Percentiles rank a stretch among this genome's conserved stretches.
phyloP scores from a whole-genome alignment of 148 eudicot species.

The Rhododendron kiyosumense region DNA sequence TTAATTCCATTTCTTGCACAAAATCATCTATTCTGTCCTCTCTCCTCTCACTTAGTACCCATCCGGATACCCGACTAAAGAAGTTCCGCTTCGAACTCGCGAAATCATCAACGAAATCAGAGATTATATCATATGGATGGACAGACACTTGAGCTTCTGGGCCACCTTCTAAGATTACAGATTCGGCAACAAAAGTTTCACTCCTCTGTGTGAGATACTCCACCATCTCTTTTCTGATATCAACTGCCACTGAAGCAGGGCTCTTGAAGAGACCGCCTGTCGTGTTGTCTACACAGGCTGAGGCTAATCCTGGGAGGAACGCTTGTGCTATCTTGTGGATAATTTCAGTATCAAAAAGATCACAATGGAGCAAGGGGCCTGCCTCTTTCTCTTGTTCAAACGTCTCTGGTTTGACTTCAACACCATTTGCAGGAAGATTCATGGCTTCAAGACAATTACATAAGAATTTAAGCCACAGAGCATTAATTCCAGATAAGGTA shows the following conservation, averaged over 20 bases:
- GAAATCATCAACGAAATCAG: slow-evolving; percentile 74
- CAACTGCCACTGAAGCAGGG: slow-evolving; percentile 81
- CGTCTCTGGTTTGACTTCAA: slow-evolving; percentile 49
- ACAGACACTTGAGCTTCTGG: slow-evolving; percentile 43
- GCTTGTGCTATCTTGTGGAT: slow-evolving; percentile 72
- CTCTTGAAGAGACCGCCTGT: slow-evolving; percentile 68
- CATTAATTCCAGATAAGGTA: neutral
- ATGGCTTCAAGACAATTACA: slow-evolving; percentile 24
- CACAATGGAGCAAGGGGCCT: slow-evolving; percentile 50
- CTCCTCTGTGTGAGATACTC: slow-evolving; percentile 61
- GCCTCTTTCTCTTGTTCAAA: slow-evolving; percentile 53
- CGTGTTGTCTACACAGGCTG: slow-evolving; percentile 92
- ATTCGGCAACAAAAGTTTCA: slow-evolving; percentile 78
- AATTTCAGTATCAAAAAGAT: slow-evolving; percentile 62
- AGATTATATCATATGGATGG: slow-evolving; percentile 69
- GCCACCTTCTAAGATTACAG: slow-evolving; percentile 57
- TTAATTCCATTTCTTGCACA: slow-evolving; percentile 78
- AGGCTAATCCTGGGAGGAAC: slow-evolving; percentile 75
- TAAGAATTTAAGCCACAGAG: neutral
- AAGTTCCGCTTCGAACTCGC: slow-evolving; percentile 54
- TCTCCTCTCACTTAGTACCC: slow-evolving; percentile 80
- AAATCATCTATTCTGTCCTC: slow-evolving; percentile 92
- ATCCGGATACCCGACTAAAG: slow-evolving; percentile 75
- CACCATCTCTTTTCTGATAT: slow-evolving; percentile 81
- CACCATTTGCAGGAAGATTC: slow-evolving; percentile 52